Base-by-base conservation (phyloP, 2,329 filamentous ascomycete species). In the Exophiala aquamarina region DNA sequence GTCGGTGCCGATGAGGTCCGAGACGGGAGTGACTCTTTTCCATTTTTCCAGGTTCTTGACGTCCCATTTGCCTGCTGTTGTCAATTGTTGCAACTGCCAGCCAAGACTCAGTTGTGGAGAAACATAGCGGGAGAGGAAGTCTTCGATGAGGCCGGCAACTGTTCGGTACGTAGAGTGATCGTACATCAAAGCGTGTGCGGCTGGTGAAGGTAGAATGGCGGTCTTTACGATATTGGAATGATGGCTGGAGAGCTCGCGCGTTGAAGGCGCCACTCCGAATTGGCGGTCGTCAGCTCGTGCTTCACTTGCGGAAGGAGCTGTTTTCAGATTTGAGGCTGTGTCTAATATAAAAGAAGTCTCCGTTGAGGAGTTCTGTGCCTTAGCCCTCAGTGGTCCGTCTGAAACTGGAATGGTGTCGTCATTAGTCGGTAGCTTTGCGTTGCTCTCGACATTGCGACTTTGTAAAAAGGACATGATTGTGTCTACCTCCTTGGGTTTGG, bases 21-120 rank as follows among this genome's bases (percentile, higher is more conserved):
- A 94, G 1, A 95, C 87, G 0, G 90, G 87, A 1, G 73, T 69
- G 1, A 94, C 86, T 14, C 82, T 82, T 65, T 88, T 80, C 92
- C 92, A 97, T 64, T 97, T 97, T 49, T 80, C 83, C 9, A 96
- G 76, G 61, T 97, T 97, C 71, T 97, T 97, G 57, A 97, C 89
- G 62, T 96, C 92, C 92, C 92, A 97, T 70, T 97, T 97, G 3
- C 91, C 91, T 57, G 90, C 87, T 2, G 86, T 89, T 2, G 87
- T 89, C 18, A 97, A 81, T 60, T 93, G 86, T 59, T 92, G 87
- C 13, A 97, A 75, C 67, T 97, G 92, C 91, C 92, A 97, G 34
- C 86, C 88, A 20, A 92, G 80, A 1, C 83, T 87, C 11, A 96
- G 78, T 7, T 90, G 83, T 8, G 82, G 77, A 8, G 91, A 91